phyloP scores from a whole-genome alignment of 352 stramenopile species.

The Peronospora destructor region DNA sequence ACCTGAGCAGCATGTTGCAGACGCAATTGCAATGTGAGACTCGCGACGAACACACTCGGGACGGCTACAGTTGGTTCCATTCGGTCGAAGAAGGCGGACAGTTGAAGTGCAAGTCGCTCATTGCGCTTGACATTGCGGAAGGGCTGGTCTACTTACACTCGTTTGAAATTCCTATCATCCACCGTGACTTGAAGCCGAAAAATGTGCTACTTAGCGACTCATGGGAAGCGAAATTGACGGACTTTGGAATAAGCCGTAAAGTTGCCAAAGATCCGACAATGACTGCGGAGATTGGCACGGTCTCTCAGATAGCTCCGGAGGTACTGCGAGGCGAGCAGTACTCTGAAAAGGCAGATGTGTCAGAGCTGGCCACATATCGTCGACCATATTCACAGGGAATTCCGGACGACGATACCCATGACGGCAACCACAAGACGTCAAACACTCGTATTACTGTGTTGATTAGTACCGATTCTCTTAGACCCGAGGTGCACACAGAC shows the following conservation, averaged over 20 bases:
- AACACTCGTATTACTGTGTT: conserved; percentile 50
- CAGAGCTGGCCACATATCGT: conserved; percentile 43
- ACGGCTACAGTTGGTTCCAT: conserved; percentile 32
- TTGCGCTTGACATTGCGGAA: conserved; percentile 39
- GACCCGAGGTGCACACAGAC: conserved; percentile 38
- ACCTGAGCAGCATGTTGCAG: conserved; percentile 38
- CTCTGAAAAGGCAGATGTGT: conserved; percentile 67
- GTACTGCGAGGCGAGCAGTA: conserved; percentile 54
- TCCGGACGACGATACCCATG: conserved; percentile 21
- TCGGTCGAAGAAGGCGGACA: conserved; percentile 22
- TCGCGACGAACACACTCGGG: conserved; percentile 16
- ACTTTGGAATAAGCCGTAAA: conserved; percentile 49
- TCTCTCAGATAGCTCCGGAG: conserved; percentile 63
- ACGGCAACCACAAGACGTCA: conserved; percentile 25
- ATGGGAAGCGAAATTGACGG: conserved; percentile 43
- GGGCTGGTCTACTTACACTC: conserved; percentile 46
- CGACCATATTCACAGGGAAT: conserved; percentile 24
- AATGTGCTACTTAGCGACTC: conserved; percentile 45
- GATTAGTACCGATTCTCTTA: conserved; percentile 41
- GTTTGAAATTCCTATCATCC: conserved; percentile 40
- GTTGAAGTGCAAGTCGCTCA: conserved; percentile 31
- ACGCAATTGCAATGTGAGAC: conserved; percentile 25
- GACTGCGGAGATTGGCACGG: conserved; percentile 51
- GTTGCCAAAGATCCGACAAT: conserved; percentile 31
- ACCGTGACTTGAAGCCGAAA: conserved; percentile 49